Conservation (phyloP, 495 filamentous ascomycete genomes). For the Hypoxylon trugodes region DNA sequence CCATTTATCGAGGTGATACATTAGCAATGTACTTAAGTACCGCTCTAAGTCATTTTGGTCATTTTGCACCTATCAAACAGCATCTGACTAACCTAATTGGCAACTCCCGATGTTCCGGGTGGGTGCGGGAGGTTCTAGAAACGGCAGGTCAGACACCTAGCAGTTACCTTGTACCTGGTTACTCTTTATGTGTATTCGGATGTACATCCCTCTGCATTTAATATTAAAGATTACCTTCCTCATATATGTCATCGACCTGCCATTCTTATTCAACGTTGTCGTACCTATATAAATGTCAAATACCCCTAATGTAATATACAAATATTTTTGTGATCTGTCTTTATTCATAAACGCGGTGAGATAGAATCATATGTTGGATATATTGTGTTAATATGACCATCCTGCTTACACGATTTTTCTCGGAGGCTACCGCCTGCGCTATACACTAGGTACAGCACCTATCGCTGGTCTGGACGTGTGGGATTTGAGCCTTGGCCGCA, state of each 20-base stretch:
- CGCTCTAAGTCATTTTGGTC: not conserved
- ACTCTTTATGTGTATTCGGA: too few relatives aligned
- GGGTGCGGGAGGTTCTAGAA: conserved; percentile 31
- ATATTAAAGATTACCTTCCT: too few relatives aligned
- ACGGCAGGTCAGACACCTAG: not conserved
- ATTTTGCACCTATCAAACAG: conserved; percentile 9
- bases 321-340: not conserved
- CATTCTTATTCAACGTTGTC: too few relatives aligned
- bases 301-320: not conserved
- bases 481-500: conserved; percentile 11
- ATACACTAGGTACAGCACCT: conserved; percentile 1
- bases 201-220: too few relatives aligned
- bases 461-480: conserved; percentile 9
- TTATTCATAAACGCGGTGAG: conserved; percentile 4
- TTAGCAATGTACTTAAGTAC: conserved; percentile 10
- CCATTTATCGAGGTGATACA: conserved; percentile 16
- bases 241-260: too few relatives aligned
- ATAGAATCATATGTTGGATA: conserved; percentile 26
- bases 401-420: not conserved
- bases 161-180: conserved; percentile 10
- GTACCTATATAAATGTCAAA: too few relatives aligned
- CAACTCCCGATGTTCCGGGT: conserved; percentile 18
- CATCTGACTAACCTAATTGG: conserved; percentile 19
- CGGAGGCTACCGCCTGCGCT: conserved; percentile 17
- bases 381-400: conserved; percentile 1